Conservation (phyloP, 805 yeast genomes). For the Teunomyces lycoperdinae region DNA sequence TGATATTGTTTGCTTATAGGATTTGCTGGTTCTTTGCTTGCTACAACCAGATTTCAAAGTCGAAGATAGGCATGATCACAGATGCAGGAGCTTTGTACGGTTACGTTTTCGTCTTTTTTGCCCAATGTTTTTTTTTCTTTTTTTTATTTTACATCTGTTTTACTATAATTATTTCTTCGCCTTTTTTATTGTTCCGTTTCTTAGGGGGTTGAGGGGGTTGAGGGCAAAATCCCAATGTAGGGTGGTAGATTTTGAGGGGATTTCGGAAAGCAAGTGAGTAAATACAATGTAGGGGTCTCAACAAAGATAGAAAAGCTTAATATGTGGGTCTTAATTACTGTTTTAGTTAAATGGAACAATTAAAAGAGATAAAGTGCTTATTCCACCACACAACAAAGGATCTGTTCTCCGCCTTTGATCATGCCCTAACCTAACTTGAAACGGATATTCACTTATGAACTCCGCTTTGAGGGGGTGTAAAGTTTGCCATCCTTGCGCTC, state of each 20-base stretch:
- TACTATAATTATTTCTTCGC: background rate
- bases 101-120: background rate
- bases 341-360: background rate
- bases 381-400: background rate
- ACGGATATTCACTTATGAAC: background rate
- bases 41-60: background rate
- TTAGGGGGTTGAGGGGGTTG: slow-evolving; percentile 3
- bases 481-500: background rate
- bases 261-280: background rate
- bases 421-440: background rate
- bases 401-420: background rate
- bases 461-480: background rate
- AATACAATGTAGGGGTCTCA: background rate
- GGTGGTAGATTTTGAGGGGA: background rate
- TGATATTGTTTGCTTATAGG: too few species aligned
- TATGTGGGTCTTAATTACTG: background rate
- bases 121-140: background rate
- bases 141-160: background rate
- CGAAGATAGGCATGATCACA: background rate
- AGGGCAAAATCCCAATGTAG: background rate
- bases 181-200: background rate
- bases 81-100: background rate
- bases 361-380: background rate
- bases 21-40: background rate
- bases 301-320: background rate